Conservation (phyloP, 2,329 filamentous ascomycete genomes). For the Claviceps purpurea region DNA sequence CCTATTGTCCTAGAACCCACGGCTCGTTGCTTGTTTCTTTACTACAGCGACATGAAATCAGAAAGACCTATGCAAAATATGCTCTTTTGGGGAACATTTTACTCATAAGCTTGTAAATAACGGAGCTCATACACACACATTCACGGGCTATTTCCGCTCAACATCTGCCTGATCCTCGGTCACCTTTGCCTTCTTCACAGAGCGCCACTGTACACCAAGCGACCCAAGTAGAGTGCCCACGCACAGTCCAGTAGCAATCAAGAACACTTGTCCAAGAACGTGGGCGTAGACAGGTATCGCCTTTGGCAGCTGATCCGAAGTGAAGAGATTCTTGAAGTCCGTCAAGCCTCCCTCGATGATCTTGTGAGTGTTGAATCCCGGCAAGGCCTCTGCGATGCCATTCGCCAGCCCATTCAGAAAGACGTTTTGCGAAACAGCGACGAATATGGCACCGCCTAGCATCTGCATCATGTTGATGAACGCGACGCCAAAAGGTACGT, state of each 20-base stretch:
- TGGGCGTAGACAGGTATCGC: neutral
- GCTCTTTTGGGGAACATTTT: too few species aligned
- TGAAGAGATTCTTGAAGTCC: neutral
- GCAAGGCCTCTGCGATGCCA: neutral
- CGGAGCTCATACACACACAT: neutral
- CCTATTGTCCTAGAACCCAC: neutral
- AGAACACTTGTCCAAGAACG: neutral
- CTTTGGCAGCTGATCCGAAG: neutral
- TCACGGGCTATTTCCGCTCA: neutral
- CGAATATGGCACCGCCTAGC: neutral
- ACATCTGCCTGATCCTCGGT: neutral
- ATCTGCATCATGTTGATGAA: constrained; percentile 1
- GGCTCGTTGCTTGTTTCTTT: neutral
- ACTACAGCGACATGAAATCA: neutral
- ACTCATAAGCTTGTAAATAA: neutral
- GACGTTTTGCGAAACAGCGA: neutral
- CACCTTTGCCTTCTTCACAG: neutral
- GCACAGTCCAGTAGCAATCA: neutral
- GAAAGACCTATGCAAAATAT: too few species aligned
- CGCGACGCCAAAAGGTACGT: neutral
- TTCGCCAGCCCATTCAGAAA: neutral
- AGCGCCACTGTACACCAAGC: neutral
- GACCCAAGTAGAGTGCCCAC: neutral
- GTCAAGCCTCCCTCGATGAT: neutral
- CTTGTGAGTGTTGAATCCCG: neutral